Percentiles rank a stretch among this genome's conserved stretches.
Evolutionary conservation across 441 rosid genomes (phyloP).

Genomic region (Erodium trifolium): DNA sequence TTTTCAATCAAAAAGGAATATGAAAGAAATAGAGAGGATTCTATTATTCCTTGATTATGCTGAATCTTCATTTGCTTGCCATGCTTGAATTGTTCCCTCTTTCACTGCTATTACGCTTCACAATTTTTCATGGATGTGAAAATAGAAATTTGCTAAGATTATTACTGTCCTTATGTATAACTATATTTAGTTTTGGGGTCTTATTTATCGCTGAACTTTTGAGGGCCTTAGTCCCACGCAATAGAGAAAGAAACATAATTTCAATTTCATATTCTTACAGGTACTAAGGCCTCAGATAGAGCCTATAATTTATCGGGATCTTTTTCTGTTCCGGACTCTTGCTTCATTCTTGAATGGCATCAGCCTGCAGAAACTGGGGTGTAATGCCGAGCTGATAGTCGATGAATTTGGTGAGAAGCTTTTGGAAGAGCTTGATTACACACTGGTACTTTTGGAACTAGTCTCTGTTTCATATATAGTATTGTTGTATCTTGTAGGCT

Average conservation of each 20-base stretch:
- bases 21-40: background rate
- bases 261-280: conserved; percentile 33
- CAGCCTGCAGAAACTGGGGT: conserved; percentile 81
- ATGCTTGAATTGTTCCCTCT: background rate
- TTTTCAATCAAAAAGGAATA: background rate
- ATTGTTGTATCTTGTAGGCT: conserved; percentile 3
- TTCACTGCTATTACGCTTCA: background rate
- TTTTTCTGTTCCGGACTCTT: conserved; percentile 86
- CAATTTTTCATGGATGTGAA: background rate
- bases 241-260: background rate
- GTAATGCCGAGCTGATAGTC: conserved; percentile 90
- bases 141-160: background rate
- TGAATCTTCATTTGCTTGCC: background rate
- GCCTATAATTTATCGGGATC: conserved; percentile 86
- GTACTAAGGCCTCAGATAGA: conserved; percentile 89
- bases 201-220: background rate
- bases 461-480: conserved; percentile 11
- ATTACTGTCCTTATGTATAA: background rate
- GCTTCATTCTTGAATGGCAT: conserved; percentile 87
- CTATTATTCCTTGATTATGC: background rate
- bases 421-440: conserved; percentile 95
- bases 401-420: conserved; percentile 97
- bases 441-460: conserved; percentile 52
- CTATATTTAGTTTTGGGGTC: background rate
- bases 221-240: background rate